A percentile compares a stretch with the other conserved stretches of the same genome.
Evolutionary conservation across 331 rosid species (phyloP).

Genomic region (Cydonia oblonga): DNA sequence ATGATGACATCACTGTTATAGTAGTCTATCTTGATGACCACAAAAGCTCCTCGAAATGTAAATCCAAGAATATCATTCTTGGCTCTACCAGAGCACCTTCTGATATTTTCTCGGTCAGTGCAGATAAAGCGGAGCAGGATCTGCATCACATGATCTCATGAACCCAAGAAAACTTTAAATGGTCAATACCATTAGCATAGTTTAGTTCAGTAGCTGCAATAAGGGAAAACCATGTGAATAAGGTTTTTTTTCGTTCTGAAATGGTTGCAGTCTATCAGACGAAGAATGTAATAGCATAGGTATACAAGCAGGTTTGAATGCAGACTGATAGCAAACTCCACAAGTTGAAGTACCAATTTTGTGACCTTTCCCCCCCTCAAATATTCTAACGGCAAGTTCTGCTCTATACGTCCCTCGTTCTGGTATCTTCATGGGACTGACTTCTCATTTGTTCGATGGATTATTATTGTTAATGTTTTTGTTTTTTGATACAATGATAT

Average conservation of each 20-base stretch:
- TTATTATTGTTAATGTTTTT: no score
- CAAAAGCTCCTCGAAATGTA: constrained; percentile 27
- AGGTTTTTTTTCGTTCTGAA: neutral
- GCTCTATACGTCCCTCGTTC: neutral
- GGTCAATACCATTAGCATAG: neutral
- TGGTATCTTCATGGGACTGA: neutral
- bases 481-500: neutral
- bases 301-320: neutral
- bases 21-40: constrained; percentile 77
- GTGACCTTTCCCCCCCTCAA: neutral
- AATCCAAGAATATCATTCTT: constrained; percentile 25
- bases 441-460: neutral
- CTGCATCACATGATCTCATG: constrained; percentile 18
- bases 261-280: neutral
- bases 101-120: constrained; percentile 59
- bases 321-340: neutral
- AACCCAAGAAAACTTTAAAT: constrained; percentile 17
- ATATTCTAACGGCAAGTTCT: neutral
- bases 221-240: neutral
- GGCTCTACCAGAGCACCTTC: constrained; percentile 65
- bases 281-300: neutral
- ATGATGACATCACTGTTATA: constrained; percentile 82
- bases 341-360: neutral
- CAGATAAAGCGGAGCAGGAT: constrained; percentile 35
- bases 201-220: neutral